Percentiles rank a stretch among this genome's conserved stretches.
These are phyloP conservation scores for Hypomontagnella monticulosa DNA, from an alignment of 495 filamentous ascomycete genomes.

Conservation along the genomic window DNA sequence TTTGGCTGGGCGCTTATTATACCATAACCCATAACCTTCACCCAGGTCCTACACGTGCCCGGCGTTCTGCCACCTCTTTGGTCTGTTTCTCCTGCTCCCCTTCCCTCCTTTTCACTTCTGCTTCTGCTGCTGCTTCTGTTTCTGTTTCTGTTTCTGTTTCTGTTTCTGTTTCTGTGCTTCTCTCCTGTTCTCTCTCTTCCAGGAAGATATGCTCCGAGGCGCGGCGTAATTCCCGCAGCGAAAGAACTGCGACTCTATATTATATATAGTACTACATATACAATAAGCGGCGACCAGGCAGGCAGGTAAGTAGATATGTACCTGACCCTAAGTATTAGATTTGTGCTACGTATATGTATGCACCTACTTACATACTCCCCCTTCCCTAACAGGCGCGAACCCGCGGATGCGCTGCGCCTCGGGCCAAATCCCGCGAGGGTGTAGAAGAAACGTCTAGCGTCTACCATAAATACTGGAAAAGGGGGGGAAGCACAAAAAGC, in stretches of 20 bases:
- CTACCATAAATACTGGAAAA: no score
- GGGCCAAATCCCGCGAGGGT: background rate
- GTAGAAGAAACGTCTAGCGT: no score
- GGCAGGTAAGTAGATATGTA: background rate
- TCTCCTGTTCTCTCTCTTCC: background rate
- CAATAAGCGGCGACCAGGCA: background rate
- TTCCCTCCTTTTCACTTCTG: background rate
- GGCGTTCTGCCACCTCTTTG: constrained; percentile 13
- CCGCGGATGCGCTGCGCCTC: background rate
- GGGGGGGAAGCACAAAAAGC: no score
- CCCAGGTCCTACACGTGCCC: constrained; percentile 21
- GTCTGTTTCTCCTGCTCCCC: background rate
- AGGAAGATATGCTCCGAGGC: no score
- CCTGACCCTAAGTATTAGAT: background rate
- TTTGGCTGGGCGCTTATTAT: background rate
- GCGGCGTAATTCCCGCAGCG: no score
- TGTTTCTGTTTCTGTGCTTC: background rate
- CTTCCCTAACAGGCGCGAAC: background rate
- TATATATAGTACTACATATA: no score
- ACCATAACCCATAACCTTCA: constrained; percentile 20
- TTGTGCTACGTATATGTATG: no score
- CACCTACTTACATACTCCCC: background rate
- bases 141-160: background rate
- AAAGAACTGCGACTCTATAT: no score
- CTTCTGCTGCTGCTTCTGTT: background rate